phyloP scores from a whole-genome alignment of 129 eudicot genomes.

The Saposhnikovia divaricata region DNA sequence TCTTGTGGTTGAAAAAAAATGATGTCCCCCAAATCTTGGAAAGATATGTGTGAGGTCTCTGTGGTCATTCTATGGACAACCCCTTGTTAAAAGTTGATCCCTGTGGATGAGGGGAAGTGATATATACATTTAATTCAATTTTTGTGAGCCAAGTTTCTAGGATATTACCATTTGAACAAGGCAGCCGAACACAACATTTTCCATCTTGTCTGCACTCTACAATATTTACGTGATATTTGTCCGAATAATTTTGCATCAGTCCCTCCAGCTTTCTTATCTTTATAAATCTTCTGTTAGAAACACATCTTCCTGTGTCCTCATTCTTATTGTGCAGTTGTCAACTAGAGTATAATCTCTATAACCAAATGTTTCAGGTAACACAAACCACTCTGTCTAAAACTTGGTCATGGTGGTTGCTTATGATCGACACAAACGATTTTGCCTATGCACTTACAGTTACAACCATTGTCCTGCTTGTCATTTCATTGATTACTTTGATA shows the following conservation, averaged over 20 bases:
- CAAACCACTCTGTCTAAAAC: neutral
- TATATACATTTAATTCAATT: neutral
- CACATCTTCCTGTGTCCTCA: neutral
- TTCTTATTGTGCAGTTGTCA: neutral
- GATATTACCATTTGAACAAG: neutral
- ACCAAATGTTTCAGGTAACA: conserved; percentile 1
- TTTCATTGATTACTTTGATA: conserved; percentile 15
- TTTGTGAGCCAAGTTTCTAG: neutral
- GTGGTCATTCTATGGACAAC: too few relatives aligned
- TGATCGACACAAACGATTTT: neutral
- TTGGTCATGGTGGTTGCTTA: conserved; percentile 23
- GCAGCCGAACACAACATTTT: neutral
- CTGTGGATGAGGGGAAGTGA: neutral
- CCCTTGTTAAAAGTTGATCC: neutral
- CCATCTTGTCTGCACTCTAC: too few relatives aligned
- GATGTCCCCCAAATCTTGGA: too few relatives aligned
- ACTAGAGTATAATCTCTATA: neutral
- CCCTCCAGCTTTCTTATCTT: too few relatives aligned
- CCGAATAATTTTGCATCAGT: neutral
- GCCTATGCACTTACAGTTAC: neutral
- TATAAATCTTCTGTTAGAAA: neutral
- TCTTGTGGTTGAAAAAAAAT: too few relatives aligned
- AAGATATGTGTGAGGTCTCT: too few relatives aligned
- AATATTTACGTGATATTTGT: neutral
- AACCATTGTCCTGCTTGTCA: neutral